Evolutionary conservation across 352 stramenopile species (phyloP).

Genomic region (Globisporangium paroecandrum): DNA sequence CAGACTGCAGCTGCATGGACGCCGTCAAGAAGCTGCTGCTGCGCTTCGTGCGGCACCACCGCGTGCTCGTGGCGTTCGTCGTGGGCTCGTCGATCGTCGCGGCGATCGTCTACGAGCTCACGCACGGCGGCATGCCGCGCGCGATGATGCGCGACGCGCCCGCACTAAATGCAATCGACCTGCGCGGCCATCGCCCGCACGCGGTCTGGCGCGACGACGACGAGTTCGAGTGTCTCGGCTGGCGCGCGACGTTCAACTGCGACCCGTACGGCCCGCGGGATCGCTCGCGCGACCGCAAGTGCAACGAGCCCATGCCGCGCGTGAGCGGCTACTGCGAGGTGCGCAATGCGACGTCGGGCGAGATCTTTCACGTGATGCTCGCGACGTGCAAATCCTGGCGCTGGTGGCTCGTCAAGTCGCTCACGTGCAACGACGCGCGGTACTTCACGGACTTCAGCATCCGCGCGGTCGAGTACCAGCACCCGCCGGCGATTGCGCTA

Average conservation of each 20-base stretch:
- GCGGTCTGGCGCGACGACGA: conserved; percentile 46
- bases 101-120: conserved; percentile 59
- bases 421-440: conserved; percentile 61
- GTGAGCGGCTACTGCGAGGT: conserved; percentile 70
- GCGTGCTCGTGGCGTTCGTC: conserved; percentile 37
- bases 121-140: conserved; percentile 41
- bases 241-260: conserved; percentile 60
- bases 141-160: conserved; percentile 33
- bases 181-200: conserved; percentile 26
- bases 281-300: conserved; percentile 32
- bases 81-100: conserved; percentile 36
- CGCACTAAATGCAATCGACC: conserved; percentile 41
- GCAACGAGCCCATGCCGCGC: conserved; percentile 40
- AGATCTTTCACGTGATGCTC: conserved; percentile 58
- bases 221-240: conserved; percentile 76
- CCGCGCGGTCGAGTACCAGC: conserved; percentile 35
- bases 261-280: conserved; percentile 58
- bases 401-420: conserved; percentile 42
- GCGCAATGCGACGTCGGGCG: conserved; percentile 56
- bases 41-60: conserved; percentile 40
- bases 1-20: conserved; percentile 10
- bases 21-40: conserved; percentile 24
- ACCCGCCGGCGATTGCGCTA: conserved; percentile 21
- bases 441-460: conserved; percentile 73
- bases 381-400: conserved; percentile 71